phyloP scores from a whole-genome alignment of 2,329 filamentous ascomycete genomes.

The Phaeosphaeria sp. region DNA sequence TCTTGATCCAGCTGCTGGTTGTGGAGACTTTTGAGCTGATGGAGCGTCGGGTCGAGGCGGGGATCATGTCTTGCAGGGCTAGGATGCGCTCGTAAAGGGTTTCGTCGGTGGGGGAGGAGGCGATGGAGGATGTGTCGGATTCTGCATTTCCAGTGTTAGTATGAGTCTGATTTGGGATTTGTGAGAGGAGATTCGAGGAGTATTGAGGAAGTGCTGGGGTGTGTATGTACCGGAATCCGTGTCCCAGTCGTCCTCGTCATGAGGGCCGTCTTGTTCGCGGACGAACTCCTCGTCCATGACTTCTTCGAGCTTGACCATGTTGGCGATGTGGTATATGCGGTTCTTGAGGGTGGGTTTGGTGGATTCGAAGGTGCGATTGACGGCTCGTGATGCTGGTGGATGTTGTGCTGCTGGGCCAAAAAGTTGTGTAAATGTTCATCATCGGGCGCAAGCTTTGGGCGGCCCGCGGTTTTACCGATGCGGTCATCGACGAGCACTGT shows the following conservation, averaged over 20 bases:
- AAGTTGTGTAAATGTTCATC: constrained; percentile 11
- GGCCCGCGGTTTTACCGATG: constrained; percentile 9
- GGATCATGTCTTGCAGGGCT: constrained; percentile 80
- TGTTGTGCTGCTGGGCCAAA: neutral
- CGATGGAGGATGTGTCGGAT: constrained; percentile 74
- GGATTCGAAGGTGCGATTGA: neutral
- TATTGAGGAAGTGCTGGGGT: constrained; percentile 59
- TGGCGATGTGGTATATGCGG: constrained; percentile 42
- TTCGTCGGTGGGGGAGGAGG: constrained; percentile 51
- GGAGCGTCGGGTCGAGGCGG: constrained; percentile 74
- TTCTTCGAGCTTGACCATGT: constrained; percentile 96
- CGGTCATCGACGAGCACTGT: constrained; percentile 2
- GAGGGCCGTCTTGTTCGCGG: constrained; percentile 70
- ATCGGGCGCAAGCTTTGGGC: constrained; percentile 6
- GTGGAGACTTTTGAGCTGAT: constrained; percentile 54
- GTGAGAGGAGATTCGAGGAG: constrained; percentile 33
- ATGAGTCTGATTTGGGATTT: no score
- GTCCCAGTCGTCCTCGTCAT: constrained; percentile 85
- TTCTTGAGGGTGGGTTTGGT: neutral
- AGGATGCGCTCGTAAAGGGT: constrained; percentile 69
- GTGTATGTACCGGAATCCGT: constrained; percentile 81
- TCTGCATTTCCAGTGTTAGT: no score
- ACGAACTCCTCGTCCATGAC: constrained; percentile 96
- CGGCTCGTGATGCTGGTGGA: neutral
- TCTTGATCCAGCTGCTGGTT: constrained; percentile 65